Percentiles rank a stretch among this genome's conserved stretches.
These are phyloP conservation scores for Thelonectria rubi DNA, from an alignment of 2,329 filamentous ascomycete species.

Conservation along the genomic window DNA sequence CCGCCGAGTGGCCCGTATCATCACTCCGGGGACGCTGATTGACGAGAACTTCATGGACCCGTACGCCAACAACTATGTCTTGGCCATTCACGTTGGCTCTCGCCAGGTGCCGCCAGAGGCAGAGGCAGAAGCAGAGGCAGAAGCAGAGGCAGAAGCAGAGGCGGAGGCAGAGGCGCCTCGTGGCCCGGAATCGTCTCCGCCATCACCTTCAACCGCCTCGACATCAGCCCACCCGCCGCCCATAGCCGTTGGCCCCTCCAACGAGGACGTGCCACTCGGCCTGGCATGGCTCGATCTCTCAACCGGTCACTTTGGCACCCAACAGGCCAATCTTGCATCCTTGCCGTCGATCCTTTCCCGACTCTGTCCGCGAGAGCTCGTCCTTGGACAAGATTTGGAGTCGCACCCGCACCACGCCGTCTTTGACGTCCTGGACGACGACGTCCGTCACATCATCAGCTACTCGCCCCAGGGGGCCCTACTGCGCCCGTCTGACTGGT, in stretches of 20 bases:
- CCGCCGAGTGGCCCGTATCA: constrained; percentile 82
- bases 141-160: neutral
- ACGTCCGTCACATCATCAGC: constrained; percentile 79
- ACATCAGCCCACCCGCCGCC: constrained; percentile 31
- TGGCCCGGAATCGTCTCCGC: constrained; percentile 29
- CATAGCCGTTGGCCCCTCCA: constrained; percentile 34
- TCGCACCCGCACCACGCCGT: constrained; percentile 68
- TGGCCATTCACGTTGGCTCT: constrained; percentile 70
- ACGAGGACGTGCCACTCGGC: constrained; percentile 62
- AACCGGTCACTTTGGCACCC: constrained; percentile 92
- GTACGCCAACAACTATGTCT: constrained; percentile 90
- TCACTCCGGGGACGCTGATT: constrained; percentile 94
- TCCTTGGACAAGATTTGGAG: constrained; percentile 74
- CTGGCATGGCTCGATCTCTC: constrained; percentile 95
- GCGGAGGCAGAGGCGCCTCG: constrained; percentile 8
- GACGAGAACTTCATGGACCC: constrained; percentile 98
- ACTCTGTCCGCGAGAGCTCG: constrained; percentile 84
- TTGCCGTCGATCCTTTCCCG: constrained; percentile 84
- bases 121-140: neutral
- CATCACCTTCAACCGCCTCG: constrained; percentile 27
- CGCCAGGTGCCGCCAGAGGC: constrained; percentile 22
- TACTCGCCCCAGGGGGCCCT: constrained; percentile 66
- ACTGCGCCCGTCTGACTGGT: constrained; percentile 71
- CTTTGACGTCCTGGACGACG: constrained; percentile 75
- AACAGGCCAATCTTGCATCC: constrained; percentile 73